Percentiles rank a stretch among this genome's conserved stretches.
Conservation (phyloP, 2,329 filamentous ascomycete species). For the Cytospora piceicola region DNA sequence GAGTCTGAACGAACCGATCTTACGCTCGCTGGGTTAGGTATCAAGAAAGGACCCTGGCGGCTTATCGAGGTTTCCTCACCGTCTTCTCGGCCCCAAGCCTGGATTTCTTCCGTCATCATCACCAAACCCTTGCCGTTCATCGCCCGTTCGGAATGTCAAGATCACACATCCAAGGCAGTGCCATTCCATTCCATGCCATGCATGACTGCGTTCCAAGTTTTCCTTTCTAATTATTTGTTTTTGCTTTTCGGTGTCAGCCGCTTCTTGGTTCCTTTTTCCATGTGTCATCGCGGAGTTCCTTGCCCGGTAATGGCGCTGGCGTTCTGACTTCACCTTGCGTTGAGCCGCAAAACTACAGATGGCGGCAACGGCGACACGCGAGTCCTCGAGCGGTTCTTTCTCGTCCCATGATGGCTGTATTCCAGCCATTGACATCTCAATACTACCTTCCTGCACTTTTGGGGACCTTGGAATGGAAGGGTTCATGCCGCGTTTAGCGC, state of each 20-base stretch:
- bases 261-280: not conserved
- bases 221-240: too few species aligned
- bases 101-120: not conserved
- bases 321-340: not conserved
- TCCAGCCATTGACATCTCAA: not conserved
- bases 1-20: constrained; percentile 9
- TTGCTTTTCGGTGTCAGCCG: not conserved
- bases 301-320: not conserved
- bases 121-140: not conserved
- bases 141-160: not conserved
- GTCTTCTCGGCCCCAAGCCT: constrained; percentile 10
- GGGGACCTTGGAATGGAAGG: not conserved
- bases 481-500: not conserved
- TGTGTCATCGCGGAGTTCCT: not conserved
- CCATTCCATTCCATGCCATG: not conserved
- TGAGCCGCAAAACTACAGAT: not conserved
- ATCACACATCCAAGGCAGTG: not conserved
- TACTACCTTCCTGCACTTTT: not conserved
- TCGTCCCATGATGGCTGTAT: not conserved
- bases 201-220: not conserved
- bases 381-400: not conserved
- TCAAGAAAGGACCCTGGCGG: constrained; percentile 6
- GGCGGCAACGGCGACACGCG: not conserved
- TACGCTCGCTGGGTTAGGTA: constrained; percentile 25
- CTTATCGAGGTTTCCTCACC: constrained; percentile 9